Percentiles rank a stretch among this genome's conserved stretches.
These are phyloP conservation scores for Rhodotorula sp. DNA, from an alignment of 1,284 basidiomycete species.

Conservation along the genomic window DNA sequence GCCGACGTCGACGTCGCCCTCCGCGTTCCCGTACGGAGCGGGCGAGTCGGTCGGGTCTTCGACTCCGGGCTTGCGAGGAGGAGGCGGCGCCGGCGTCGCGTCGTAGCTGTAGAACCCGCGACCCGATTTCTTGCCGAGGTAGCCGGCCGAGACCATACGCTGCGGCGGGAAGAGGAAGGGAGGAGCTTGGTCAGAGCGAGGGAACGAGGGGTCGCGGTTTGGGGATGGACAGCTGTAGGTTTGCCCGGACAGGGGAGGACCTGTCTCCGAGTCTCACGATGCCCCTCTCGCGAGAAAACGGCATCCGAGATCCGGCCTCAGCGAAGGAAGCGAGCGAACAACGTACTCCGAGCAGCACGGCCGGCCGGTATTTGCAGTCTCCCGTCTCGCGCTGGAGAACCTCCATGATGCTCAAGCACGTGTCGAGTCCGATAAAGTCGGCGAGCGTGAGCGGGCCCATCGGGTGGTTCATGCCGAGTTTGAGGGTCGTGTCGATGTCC, in stretches of 20 bases:
- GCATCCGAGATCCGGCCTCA: not conserved
- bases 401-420: slow-evolving; percentile 80
- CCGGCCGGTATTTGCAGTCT: slow-evolving; percentile 96
- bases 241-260: too few relatives aligned
- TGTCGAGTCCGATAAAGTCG: slow-evolving; percentile 44
- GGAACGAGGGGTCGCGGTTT: not conserved
- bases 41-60: slow-evolving; percentile 4
- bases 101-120: slow-evolving; percentile 63
- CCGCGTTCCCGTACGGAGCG: slow-evolving; percentile 20
- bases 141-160: slow-evolving; percentile 94
- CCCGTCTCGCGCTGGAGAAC: slow-evolving; percentile 73
- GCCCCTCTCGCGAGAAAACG: not conserved
- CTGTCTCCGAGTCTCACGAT: too few relatives aligned
- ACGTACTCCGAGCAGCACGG: slow-evolving; percentile 67
- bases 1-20: slow-evolving; percentile 18
- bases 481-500: slow-evolving; percentile 91
- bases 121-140: slow-evolving; percentile 87
- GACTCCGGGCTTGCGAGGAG: not conserved
- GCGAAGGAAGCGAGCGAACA: not conserved
- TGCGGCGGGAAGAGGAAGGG: not conserved
- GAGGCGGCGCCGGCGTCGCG: slow-evolving; percentile 2
- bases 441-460: slow-evolving; percentile 61
- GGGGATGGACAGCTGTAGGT: too few relatives aligned
- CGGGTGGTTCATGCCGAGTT: slow-evolving; percentile 91
- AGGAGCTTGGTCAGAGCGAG: too few relatives aligned